Conservation (phyloP, 208 protist genomes). For the Naegleria lovaniensis region DNA sequence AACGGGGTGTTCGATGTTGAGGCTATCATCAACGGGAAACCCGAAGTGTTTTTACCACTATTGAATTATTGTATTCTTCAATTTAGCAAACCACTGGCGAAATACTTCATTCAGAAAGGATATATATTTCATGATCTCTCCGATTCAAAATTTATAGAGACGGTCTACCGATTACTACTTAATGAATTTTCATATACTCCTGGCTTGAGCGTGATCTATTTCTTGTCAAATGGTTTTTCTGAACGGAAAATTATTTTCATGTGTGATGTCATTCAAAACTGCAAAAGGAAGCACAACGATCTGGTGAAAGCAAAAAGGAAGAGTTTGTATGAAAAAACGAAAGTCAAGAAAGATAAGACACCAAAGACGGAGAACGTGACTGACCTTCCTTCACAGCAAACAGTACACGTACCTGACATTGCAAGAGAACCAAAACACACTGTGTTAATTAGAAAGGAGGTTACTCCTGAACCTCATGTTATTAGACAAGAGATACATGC, state of each 20-base stretch:
- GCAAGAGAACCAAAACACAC: not conserved
- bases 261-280: not conserved
- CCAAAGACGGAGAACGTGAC: not conserved
- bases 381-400: not conserved
- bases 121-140: not conserved
- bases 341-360: not conserved
- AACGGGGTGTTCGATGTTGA: not conserved
- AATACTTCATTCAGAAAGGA: not conserved
- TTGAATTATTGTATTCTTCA: not conserved
- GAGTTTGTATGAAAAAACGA: not conserved
- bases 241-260: not conserved
- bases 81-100: not conserved
- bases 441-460: not conserved
- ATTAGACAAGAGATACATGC: not conserved
- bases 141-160: slow-evolving; percentile 19
- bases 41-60: not conserved
- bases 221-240: not conserved
- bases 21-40: not conserved
- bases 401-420: not conserved
- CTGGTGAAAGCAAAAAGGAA: not conserved
- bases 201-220: not conserved
- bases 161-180: not conserved
- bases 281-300: not conserved
- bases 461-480: not conserved
- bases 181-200: not conserved